Evolutionary conservation across 768 basidiomycete species (phyloP), one percentile per base, ranked within the genome.

Genomic region (Mycena venus): DNA sequence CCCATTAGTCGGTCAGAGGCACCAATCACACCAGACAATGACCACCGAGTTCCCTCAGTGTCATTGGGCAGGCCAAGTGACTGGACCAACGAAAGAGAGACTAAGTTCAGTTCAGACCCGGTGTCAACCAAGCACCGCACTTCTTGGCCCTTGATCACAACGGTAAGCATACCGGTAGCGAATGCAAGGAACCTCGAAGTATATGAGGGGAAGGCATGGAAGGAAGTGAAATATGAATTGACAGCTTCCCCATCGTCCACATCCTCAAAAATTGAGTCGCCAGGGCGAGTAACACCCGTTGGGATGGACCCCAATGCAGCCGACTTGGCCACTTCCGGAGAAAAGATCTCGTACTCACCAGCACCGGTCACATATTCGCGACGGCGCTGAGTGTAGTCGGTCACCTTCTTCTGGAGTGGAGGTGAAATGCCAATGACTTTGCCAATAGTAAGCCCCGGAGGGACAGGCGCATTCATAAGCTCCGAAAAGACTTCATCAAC

Each of bases 1-100:
- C 78, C 68, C 32, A 64, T 25, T 27, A 62, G 53, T n/a, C 38
- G 51, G 17, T 68, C 66, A 10, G 66, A 42, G 23, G 29, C 66
- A 23, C 66, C 53, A 38, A 38, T 49, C n/a, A 49, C 47, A 25
- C 47, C n/a, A 49, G 47, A 23, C 17, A 49, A 49, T 17, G 47
- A 25, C 47, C 47, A 49, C 47, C 47, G 47, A 49, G 47, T 49
- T 49, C 47, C 47, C 47, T 49, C 47, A 25, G 23, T 49, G n/a
- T 49, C 47, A 49, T 49, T 49, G n/a, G 47, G 47, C 47, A 49
- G 17, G 7, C 47, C 47, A 49, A 49, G 21, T 7, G 47, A 23
- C 47, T 49, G 47, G 21, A 49, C 47, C n/a, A 49, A 23, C 47
- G 21, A n/a, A 25, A 23, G 21, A 8, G 47, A 49, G 23, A 49